Base-by-base conservation (phyloP, 192 early-diverging fungal species). In the Chytriomyces confervae region DNA sequence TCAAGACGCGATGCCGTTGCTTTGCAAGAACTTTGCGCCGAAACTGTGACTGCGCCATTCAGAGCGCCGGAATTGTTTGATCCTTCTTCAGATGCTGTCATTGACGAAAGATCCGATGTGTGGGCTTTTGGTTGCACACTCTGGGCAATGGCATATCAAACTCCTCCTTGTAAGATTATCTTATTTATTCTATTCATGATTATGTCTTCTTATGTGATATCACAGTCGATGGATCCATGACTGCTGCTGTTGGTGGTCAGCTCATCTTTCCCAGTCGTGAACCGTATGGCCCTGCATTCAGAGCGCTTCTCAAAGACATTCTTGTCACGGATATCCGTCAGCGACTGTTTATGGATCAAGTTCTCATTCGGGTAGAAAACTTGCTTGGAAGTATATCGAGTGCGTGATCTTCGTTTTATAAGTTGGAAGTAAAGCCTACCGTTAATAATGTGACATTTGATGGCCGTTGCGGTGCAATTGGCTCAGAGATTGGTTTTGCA, bases 71-170 rank as follows among this genome's bases (percentile, higher is more conserved):
- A 88, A 66, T 77, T 88, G 11, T 86, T 88, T 79, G 86, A 88
- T 79, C 84, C 86, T 13, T 75, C 82, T 16, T 66, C 78, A 5
- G 73, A 82, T 50, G 57, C 63, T 6, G 29, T 57, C 20, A 66
- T 88, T 29, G 81, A 81, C 48, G 86, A 88, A 61, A 18, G 75
- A 20, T 75, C 67, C 18, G 86, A 88, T 77, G 71, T 86, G 3
- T 88, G 86, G 84, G 80, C 84, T 11, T 76, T 86, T 51, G 86
- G 86, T 13, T 88, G 86, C 77, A 88, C 86, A 23, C 51, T 88
- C 18, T 88, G 84, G 64, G 80, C 81, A 6, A 81, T 88, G 81
- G 84, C 83, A 49, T 88, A 80, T 66, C 66, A 78, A 20, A 51
- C 53, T 45, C 82, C 86, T 6, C 86, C 86, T 69, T 85, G 83